Base-by-base conservation (phyloP, 2,329 filamentous ascomycete genomes). In the Cladosporium sp. region DNA sequence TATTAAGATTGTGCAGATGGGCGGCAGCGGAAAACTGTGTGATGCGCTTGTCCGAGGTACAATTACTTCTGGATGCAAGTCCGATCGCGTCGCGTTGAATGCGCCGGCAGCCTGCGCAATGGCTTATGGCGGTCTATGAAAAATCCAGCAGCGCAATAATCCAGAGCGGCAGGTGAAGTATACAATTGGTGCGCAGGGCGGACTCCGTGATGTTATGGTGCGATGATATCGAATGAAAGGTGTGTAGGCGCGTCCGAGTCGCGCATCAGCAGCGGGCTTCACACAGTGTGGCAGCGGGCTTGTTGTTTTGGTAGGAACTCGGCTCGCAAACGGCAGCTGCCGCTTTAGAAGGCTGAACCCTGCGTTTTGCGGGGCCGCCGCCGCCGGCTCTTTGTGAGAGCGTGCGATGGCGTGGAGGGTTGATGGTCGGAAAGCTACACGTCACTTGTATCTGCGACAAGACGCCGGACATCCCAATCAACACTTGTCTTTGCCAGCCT, bases 401-500 rank as follows among this genome's bases (percentile, higher is more conserved):
- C 9, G 17, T 15, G 30, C 11, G 12, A 34, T 50, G 30, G 30
- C 47, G 30, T 34, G 3, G 45, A n/a, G n/a, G 25, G 12, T 34
- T 8, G 45, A n/a, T 28, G 25, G 12, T n/a, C 8, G 28, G 17
- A 36, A 34, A 28, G 19, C 49, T 36, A 28, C 49, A 51, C 49
- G 49, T 51, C 36, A 51, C 49, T 43, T 55, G 17, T 5, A 56
- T 38, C 54, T 56, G 54, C 42, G 40, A 49, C 54, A 49, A 49
- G 47, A 40, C 54, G 54, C 54, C 42, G 42, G 15, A 19, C 17
- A 39, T 39, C 54, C 15, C 19, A 28, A 49, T 28, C 28, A 34
- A 22, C 19, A 38, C 36, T 2, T n/a, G 5, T 37, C 38, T 14
- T 6, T n/a, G 38, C 19, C 34, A 51, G 17, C 28, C 20, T n/a